Evolutionary conservation across 495 filamentous ascomycete species (phyloP).

Genomic region (Pyrenula aspistea): DNA sequence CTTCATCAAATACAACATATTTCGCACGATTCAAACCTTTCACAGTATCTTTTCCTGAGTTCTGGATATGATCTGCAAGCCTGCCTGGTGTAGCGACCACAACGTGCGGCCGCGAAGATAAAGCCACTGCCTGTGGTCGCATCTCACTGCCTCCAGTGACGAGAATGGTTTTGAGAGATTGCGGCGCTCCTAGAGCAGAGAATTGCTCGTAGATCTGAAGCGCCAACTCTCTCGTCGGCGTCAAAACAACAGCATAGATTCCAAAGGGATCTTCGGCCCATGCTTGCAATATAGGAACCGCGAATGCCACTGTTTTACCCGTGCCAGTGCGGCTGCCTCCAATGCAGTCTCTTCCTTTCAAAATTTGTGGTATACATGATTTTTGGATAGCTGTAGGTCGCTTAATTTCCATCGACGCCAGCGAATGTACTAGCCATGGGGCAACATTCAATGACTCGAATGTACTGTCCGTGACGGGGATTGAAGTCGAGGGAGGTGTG

Average conservation of each 20-base stretch:
- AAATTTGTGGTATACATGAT: slow-evolving; percentile 78
- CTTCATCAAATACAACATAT: slow-evolving; percentile 91
- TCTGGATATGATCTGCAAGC: slow-evolving; percentile 84
- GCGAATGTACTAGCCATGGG: slow-evolving; percentile 81
- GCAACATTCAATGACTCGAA: slow-evolving; percentile 66
- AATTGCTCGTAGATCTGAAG: slow-evolving; percentile 94
- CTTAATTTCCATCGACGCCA: slow-evolving; percentile 78
- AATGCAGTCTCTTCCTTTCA: slow-evolving; percentile 86
- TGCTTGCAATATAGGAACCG: slow-evolving; percentile 81
- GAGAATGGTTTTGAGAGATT: slow-evolving; percentile 72
- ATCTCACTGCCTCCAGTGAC: slow-evolving; percentile 89
- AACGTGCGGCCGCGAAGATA: slow-evolving; percentile 73
- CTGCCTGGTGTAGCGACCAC: slow-evolving; percentile 92
- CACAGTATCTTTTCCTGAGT: slow-evolving; percentile 81
- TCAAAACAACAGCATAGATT: slow-evolving; percentile 81
- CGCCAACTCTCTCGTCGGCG: slow-evolving; percentile 87
- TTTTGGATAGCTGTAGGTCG: slow-evolving; percentile 86
- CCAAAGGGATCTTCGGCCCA: slow-evolving; percentile 89
- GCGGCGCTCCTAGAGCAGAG: slow-evolving; percentile 75
- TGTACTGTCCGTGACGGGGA: slow-evolving; percentile 33
- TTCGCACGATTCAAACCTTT: slow-evolving; percentile 62
- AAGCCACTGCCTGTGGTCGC: slow-evolving; percentile 74
- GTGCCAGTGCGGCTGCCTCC: slow-evolving; percentile 90
- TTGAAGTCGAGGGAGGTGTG: not conserved
- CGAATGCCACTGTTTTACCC: slow-evolving; percentile 98